Base-by-base conservation (phyloP, 345 rosid genomes). In the Melaleuca quinquenervia region DNA sequence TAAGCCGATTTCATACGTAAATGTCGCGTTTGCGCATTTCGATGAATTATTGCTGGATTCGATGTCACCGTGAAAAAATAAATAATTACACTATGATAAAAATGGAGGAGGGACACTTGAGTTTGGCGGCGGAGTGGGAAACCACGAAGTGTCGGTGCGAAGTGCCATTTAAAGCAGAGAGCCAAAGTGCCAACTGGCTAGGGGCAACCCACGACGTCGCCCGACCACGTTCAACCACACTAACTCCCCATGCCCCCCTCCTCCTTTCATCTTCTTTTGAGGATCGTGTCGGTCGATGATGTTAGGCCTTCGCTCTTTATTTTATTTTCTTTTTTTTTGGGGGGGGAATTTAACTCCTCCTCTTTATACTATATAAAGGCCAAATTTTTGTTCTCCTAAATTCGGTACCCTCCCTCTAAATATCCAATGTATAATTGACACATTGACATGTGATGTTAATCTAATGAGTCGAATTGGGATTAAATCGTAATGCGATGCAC, bases 1-100 rank as follows among this genome's bases (percentile, higher is more conserved):
- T 26, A 0, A 0, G n/a, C 70, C 12, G 26, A 56, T 24, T 56
- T 1, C 29, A 11, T 24, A 26, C 5, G 0, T 29, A 15, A 0
- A 62, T 15, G 22, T 15, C 11, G 11, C 3, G 21, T 3, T 62
- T 0, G 76, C 44, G 15, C 15, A 29, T 62, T 29, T 36, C 1
- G 6, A 62, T 29, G 74, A 6, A 60, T 60, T 22, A 3, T 55
- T 55, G n/a, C n/a, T 26, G 8, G 26, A 55, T 22, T 55, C 2
- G 22, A 0, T 22, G 26, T 11, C 11, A 55, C 0, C 9, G 12
- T 55, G 6, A 22, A 55, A 22, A 22, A 55, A 2, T 0, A 2
- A 2, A 11, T 11, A 3, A n/a, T n/a, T n/a, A 0, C 5, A n/a
- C 27, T n/a, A 11, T n/a, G 16, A n/a, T 0, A 0, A 12, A 12